A percentile compares a stretch with the other conserved stretches of the same genome.
Evolutionary conservation across 495 filamentous ascomycete genomes (phyloP).

Genomic region (Usnea hakonensis): DNA sequence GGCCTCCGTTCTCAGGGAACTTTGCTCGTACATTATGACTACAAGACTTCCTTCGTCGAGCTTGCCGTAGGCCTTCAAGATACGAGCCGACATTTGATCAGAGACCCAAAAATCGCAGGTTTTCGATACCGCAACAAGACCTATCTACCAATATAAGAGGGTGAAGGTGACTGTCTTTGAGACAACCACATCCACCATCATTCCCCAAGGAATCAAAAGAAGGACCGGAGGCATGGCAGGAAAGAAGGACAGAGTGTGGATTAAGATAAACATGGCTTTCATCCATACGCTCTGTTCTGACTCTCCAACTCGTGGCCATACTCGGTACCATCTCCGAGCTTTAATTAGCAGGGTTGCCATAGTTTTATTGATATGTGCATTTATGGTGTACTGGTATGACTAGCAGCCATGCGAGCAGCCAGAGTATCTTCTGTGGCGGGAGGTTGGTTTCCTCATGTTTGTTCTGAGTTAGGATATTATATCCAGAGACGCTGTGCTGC

Average conservation of each 20-base stretch:
- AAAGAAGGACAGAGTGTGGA: background rate
- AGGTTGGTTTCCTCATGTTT: background rate
- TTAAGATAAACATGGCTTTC: background rate
- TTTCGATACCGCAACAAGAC: background rate
- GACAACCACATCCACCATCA: background rate
- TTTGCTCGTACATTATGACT: background rate
- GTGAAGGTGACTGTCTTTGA: background rate
- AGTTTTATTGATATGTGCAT: background rate
- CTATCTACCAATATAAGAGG: too few relatives aligned
- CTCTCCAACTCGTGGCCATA: background rate
- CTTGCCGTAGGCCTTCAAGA: background rate
- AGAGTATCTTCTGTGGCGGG: background rate
- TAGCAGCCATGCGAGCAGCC: background rate
- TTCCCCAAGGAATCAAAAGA: background rate
- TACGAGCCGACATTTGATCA: background rate
- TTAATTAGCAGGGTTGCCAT: background rate
- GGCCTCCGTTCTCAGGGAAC: background rate
- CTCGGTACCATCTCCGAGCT: background rate
- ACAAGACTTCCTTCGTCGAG: background rate
- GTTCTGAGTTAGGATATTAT: background rate
- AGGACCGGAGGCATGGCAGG: background rate
- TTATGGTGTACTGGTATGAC: background rate
- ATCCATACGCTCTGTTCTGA: background rate
- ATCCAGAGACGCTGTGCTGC: background rate
- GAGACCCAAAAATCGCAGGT: background rate